Evolutionary conservation across 164 flowering plant species (phyloP), one percentile per base, ranked within the genome.

Genomic region (Taxillus chinensis): DNA sequence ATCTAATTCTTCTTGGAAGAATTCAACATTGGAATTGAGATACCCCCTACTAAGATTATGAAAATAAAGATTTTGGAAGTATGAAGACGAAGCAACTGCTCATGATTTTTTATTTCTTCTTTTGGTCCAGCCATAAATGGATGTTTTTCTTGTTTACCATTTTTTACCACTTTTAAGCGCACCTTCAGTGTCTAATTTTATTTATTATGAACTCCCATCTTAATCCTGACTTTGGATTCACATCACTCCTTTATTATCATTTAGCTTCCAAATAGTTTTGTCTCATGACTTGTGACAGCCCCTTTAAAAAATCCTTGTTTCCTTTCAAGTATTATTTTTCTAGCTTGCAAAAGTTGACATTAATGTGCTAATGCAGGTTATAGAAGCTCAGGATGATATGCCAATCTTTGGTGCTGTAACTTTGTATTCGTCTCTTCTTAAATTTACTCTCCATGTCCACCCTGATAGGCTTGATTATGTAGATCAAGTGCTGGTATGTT

Each of bases 401-500:
- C 59, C 59, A 37, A n/a, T 57, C 11, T 6, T 57, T 57, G 59
- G 43, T 8, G 59, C 59, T 37, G 43, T 57, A 5, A 57, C n/a
- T 12, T 40, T 57, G 11, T 57, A 57, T 57, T 38, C 43, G 5
- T 57, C 59, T 12, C 59, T 57, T 38, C 59, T 57, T 38, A 57
- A 38, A 38, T 57, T 57, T 57, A 57, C 59, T 38, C 59, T 57
- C 41, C 59, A 57, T 57, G 59, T 57, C 4, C 59, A 57, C 43
- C 59, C 59, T 57, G 59, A 57, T 57, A 41, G 59, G 16, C 59
- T 57, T 38, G 59, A 57, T 57, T 57, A 57, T 40, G 43, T 57
- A 15, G 59, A 57, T 57, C 59, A 57, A 57, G 59, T 57, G 41
- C 59, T 57, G 59, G 59, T 57, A 57, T 38, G 59, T 7, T 4